phyloP scores from a whole-genome alignment of 352 stramenopile genomes.

The Phytophthora palmivora region DNA sequence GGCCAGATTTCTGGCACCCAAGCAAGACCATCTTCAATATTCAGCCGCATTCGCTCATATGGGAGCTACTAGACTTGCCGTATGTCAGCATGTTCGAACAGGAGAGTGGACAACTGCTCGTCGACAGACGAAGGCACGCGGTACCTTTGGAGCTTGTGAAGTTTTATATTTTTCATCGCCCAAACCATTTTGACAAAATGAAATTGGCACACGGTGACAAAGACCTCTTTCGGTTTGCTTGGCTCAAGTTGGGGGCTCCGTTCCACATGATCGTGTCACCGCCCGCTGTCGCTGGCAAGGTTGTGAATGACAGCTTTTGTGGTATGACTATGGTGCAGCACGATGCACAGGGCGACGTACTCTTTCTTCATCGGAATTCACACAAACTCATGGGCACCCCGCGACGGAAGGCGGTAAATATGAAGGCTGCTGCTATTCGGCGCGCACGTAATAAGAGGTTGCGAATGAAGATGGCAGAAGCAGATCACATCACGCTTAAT shows the following conservation, averaged over 20 bases:
- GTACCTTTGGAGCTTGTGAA: conserved; percentile 43
- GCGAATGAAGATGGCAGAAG: conserved; percentile 35
- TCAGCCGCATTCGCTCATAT: conserved; percentile 54
- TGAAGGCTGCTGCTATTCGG: conserved; percentile 33
- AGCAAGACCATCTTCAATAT: conserved; percentile 68
- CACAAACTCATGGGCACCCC: conserved; percentile 46
- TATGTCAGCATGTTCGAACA: conserved; percentile 73
- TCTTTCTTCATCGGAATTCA: conserved; percentile 63
- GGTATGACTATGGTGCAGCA: conserved; percentile 61
- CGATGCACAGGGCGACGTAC: conserved; percentile 38
- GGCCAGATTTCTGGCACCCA: conserved; percentile 76
- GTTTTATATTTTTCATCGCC: conserved; percentile 48
- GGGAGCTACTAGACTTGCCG: conserved; percentile 54
- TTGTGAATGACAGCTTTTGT: conserved; percentile 48
- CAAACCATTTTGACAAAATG: conserved; percentile 44
- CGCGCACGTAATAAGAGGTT: conserved; percentile 32
- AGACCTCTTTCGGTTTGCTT: conserved; percentile 66
- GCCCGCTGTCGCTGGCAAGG: conserved; percentile 44
- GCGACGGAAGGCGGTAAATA: conserved; percentile 27
- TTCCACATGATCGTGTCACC: conserved; percentile 58
- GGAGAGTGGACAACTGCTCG: conserved; percentile 63
- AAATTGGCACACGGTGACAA: conserved; percentile 60
- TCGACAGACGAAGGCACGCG: conserved; percentile 43
- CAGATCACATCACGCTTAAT: conserved; percentile 21
- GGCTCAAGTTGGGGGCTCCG: conserved; percentile 47